Base-by-base conservation (phyloP, 106 monocot genomes). In the Hemerocallis citrina region DNA sequence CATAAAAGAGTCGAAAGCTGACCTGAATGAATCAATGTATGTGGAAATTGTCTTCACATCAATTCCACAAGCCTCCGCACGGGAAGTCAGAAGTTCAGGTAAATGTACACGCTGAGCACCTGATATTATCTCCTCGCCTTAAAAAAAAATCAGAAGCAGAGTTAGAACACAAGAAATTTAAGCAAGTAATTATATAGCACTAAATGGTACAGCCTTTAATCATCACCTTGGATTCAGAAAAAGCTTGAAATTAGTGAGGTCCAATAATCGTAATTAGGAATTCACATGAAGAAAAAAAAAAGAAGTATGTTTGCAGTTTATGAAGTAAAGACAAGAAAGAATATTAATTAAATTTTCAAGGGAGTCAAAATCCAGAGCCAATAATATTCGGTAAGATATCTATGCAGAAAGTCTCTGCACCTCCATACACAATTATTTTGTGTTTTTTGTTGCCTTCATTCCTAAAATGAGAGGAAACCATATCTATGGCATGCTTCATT, bases 101-200 rank as follows among this genome's bases (percentile, higher is more conserved):
- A 55, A n/a, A 31, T 96, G 90, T 56, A 90, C 51, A 58, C 95
- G 86, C 70, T 96, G 95, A 34, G 90, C 95, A 56, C 95, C 95
- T 34, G 95, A 96, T 32, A 96, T 96, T 54, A 96, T 96, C 69
- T 96, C 95, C 81, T 96, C 90, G 54, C 95, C 95, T 96, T 65
- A 7, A 62, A 36, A 21, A 47, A 45, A 10, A 28, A 41, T 29
- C 6, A 70, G 50, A 73, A 54, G 38, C 27, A 30, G n/a, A 35
- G 36, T 57, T 57, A 57, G 33, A 36, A 35, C 16, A 19, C 19
- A 7, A 20, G 9, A 56, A 23, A 33, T n/a, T n/a, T 55, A 40
- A 40, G 34, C 32, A 38, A 41, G 10, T 14, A 1, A 6, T 55
- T 55, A 32, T 32, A 32, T 29, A 24, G n/a, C 1, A 55, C n/a